phyloP scores from a whole-genome alignment of 2,329 filamentous ascomycete species.

The Aspergillus puulaauensis region DNA sequence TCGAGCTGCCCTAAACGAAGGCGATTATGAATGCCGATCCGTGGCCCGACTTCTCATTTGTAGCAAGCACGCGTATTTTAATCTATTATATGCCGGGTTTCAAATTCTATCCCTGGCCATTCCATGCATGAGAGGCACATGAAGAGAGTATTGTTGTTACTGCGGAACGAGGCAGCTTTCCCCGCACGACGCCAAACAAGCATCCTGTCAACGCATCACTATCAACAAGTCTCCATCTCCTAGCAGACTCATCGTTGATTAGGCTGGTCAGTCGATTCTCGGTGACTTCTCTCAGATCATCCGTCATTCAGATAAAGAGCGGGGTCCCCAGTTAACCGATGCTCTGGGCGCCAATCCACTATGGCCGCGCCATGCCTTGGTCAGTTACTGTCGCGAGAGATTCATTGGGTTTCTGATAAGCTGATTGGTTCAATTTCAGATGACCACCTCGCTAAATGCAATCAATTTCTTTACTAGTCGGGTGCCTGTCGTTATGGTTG shows the following conservation, averaged over 20 bases:
- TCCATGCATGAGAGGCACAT: not conserved
- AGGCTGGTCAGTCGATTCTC: not conserved
- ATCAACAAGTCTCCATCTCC: not conserved
- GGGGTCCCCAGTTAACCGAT: not conserved
- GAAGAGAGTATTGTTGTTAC: not conserved
- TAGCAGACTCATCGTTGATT: not conserved
- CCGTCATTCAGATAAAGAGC: not conserved
- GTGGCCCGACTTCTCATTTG: not conserved
- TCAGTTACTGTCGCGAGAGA: not conserved
- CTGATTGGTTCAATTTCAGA: not conserved
- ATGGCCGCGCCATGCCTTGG: slow-evolving; percentile 3
- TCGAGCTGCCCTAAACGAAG: not conserved
- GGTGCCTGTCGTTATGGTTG: not conserved
- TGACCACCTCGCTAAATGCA: not conserved
- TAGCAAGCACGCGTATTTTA: not conserved
- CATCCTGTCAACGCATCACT: not conserved
- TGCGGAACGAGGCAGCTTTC: slow-evolving; percentile 3
- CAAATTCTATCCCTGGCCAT: not conserved
- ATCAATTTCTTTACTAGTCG: not conserved
- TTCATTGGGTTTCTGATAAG: not conserved
- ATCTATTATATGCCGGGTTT: not conserved
- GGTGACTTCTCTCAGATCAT: not conserved
- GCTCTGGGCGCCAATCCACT: slow-evolving; percentile 8
- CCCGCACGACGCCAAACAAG: slow-evolving; percentile 1
- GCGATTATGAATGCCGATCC: not conserved